Percentiles rank a stretch among this genome's conserved stretches.
Conservation (phyloP, 106 monocot species). For the Dioscorea alata region DNA sequence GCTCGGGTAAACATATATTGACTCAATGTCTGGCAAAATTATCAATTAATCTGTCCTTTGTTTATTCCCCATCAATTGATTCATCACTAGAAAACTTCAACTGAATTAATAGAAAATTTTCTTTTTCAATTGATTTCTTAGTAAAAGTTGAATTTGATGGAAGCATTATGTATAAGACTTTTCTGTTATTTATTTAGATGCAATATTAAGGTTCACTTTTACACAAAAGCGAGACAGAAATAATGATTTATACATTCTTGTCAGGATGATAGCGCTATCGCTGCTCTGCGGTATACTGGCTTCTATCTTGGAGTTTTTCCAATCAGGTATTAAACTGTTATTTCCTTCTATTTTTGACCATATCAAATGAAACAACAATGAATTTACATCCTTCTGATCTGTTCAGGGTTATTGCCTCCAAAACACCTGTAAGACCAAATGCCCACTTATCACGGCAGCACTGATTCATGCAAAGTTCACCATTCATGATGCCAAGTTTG, state of each 20-base stretch:
- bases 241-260: neutral
- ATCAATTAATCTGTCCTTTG: neutral
- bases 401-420: constrained; percentile 89
- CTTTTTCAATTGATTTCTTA: neutral
- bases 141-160: neutral
- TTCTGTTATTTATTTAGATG: neutral
- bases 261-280: constrained; percentile 74
- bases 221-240: neutral
- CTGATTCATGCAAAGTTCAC: constrained; percentile 14
- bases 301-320: constrained; percentile 56
- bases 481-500: neutral
- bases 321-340: constrained; percentile 41
- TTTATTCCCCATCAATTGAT: neutral
- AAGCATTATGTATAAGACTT: neutral
- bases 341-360: neutral
- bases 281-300: constrained; percentile 73
- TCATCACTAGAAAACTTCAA: too few species aligned
- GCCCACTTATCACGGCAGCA: constrained; percentile 23
- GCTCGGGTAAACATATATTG: constrained; percentile 26
- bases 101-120: too few species aligned
- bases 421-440: constrained; percentile 73
- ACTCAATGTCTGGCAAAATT: neutral
- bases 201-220: neutral
- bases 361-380: neutral
- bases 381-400: neutral